These are phyloP conservation scores for Leptomonas seymouri DNA, from an alignment of 208 protist genomes.

Conservation along the genomic window DNA sequence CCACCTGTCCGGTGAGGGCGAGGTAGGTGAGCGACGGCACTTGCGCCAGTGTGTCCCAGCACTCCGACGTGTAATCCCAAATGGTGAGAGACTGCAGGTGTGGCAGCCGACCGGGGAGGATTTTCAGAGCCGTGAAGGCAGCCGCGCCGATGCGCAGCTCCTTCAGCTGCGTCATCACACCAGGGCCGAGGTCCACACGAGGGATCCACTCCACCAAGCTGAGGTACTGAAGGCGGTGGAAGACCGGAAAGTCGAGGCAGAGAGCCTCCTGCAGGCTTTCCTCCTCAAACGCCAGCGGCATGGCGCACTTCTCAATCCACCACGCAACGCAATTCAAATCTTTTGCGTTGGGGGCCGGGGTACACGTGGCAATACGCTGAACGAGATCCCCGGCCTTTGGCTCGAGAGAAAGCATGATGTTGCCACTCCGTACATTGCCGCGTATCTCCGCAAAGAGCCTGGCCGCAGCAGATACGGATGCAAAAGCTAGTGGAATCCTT, in stretches of 20 bases:
- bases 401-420: constrained; percentile 11
- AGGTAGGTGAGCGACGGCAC: constrained; percentile 9
- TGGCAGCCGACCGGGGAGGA: background rate
- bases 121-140: background rate
- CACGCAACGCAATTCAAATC: constrained; percentile 5
- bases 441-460: constrained; percentile 8
- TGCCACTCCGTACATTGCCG: constrained; percentile 3
- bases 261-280: constrained; percentile 4
- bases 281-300: constrained; percentile 10
- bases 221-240: constrained; percentile 5
- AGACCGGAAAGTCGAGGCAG: background rate
- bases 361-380: constrained; percentile 4
- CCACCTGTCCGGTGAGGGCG: background rate
- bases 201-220: constrained; percentile 17
- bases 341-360: background rate
- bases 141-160: background rate
- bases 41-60: background rate
- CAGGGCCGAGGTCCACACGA: background rate
- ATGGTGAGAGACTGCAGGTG: background rate
- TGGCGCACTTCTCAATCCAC: constrained; percentile 9
- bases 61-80: background rate
- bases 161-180: constrained; percentile 2
- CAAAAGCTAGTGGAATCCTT: background rate
- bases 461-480: background rate
- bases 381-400: background rate